Conservation (phyloP, 225 moss, liverwort and hornwort genomes). For the Pleurozium schreberi region DNA sequence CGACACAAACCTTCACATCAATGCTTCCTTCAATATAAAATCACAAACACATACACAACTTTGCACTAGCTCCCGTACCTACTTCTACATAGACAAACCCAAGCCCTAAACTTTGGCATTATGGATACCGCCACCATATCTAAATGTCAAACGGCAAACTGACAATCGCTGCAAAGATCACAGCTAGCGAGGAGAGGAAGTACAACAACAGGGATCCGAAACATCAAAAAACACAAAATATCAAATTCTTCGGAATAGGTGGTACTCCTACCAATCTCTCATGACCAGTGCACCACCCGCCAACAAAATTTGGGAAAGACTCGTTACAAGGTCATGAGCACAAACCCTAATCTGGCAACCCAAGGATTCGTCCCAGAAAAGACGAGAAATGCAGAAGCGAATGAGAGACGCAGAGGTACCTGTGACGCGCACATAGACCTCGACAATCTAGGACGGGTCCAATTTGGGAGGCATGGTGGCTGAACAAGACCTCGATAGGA, state of each 20-base stretch:
- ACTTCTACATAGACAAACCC: neutral
- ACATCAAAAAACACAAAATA: neutral
- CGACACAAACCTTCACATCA: too few relatives aligned
- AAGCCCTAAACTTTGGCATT: neutral
- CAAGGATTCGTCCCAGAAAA: neutral
- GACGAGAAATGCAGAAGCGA: neutral
- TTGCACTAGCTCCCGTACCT: neutral
- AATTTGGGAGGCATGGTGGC: slow-evolving; percentile 31
- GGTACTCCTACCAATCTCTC: neutral
- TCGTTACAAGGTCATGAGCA: neutral
- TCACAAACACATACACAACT: too few relatives aligned
- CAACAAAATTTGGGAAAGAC: neutral
- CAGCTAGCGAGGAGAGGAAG: neutral
- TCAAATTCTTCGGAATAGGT: neutral
- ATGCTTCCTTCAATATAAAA: too few relatives aligned
- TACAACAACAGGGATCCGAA: neutral
- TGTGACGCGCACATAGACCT: slow-evolving; percentile 52
- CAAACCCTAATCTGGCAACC: neutral
- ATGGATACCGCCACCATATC: neutral
- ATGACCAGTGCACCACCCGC: neutral
- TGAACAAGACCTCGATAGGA: neutral
- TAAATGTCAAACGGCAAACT: neutral
- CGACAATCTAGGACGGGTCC: slow-evolving; percentile 31
- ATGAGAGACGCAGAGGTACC: neutral
- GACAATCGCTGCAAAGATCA: neutral